A percentile compares a stretch with the other conserved stretches of the same genome.
These are phyloP conservation scores for Penicillium roqueforti DNA, from an alignment of 495 filamentous ascomycete genomes.

Conservation along the genomic window DNA sequence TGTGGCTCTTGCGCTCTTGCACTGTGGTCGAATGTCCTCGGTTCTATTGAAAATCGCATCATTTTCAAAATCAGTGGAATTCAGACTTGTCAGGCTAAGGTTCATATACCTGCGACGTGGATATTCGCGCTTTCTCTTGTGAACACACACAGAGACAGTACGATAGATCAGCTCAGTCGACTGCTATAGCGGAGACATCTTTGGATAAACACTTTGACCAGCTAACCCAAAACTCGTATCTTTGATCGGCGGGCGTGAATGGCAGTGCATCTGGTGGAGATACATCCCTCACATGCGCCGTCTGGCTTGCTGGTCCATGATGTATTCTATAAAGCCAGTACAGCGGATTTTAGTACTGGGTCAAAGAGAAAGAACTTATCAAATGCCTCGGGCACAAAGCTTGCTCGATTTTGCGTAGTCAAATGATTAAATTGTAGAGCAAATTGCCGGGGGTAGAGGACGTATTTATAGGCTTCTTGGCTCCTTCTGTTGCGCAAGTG, in stretches of 20 bases:
- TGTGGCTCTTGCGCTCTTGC: neutral
- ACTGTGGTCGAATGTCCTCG: neutral
- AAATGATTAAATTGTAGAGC: neutral
- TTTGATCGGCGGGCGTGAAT: neutral
- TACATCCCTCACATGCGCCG: neutral
- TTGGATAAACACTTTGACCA: neutral
- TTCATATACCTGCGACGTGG: neutral
- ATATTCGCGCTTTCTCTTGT: neutral
- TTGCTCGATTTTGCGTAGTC: neutral
- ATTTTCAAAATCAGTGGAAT: neutral
- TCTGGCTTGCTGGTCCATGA: neutral
- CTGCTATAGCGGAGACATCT: neutral
- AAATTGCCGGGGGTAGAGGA: neutral
- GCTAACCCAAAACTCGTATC: neutral
- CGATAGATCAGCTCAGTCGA: neutral
- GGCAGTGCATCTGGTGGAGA: neutral
- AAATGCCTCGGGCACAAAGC: neutral
- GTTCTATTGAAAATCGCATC: slow-evolving; percentile 1
- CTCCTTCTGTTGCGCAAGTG: neutral
- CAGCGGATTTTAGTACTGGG: neutral
- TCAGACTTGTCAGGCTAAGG: neutral
- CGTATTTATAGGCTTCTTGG: slow-evolving; percentile 1
- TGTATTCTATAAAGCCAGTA: slow-evolving; percentile 1
- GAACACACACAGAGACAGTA: neutral
- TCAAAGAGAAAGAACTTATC: slow-evolving; percentile 2